Conservation (phyloP, 768 basidiomycete genomes). For the Pulveroboletus ravenelii region DNA sequence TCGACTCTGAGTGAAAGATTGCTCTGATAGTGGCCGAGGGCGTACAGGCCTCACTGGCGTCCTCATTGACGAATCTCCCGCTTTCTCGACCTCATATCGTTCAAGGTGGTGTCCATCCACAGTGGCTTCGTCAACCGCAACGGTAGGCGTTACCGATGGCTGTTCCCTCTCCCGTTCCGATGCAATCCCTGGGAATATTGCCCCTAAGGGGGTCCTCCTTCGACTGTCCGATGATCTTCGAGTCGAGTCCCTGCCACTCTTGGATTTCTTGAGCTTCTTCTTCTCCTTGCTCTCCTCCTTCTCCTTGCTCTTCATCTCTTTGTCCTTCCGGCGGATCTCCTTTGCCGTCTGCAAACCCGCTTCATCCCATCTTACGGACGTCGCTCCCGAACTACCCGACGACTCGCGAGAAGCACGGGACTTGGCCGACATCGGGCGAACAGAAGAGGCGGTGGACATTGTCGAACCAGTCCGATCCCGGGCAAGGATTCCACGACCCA, state of each 20-base stretch:
- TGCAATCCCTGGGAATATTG: constrained; percentile 52
- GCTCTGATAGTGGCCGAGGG: constrained; percentile 61
- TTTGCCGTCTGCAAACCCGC: constrained; percentile 44
- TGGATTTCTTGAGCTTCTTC: constrained; percentile 25
- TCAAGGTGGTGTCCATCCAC: constrained; percentile 41
- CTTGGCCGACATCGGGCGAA: constrained; percentile 43
- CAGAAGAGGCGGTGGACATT: constrained; percentile 39
- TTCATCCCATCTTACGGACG: constrained; percentile 51
- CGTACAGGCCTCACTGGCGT: constrained; percentile 42
- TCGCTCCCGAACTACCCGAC: constrained; percentile 37
- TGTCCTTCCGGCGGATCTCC: constrained; percentile 40
- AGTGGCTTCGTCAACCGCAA: constrained; percentile 51
- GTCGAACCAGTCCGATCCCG: constrained; percentile 36
- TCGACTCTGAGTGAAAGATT: constrained; percentile 45
- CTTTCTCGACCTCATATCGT: background rate
- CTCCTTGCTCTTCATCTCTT: constrained; percentile 35
- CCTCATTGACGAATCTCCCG: constrained; percentile 3
- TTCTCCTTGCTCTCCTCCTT: constrained; percentile 29
- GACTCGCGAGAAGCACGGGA: constrained; percentile 39
- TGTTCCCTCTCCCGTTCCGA: constrained; percentile 9
- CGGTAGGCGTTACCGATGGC: constrained; percentile 15
- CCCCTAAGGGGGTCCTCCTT: constrained; percentile 48
- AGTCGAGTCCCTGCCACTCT: constrained; percentile 33
- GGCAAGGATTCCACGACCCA: constrained; percentile 29
- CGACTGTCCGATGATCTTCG: constrained; percentile 47